Evolutionary conservation across 2,329 filamentous ascomycete species (phyloP).

Genomic region (Xylariales sp.): DNA sequence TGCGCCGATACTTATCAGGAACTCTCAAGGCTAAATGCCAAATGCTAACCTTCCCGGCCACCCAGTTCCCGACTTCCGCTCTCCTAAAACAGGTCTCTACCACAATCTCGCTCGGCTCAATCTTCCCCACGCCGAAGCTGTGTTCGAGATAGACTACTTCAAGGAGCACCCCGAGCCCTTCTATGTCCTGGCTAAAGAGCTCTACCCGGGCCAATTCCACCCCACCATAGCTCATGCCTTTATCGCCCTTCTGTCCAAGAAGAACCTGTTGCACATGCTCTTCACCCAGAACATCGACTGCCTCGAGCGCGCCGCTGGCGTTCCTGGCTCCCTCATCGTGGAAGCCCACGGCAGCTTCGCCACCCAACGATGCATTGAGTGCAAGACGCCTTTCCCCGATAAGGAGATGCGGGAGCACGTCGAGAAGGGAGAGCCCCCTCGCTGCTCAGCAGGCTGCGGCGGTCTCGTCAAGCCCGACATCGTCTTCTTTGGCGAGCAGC

Average conservation of each 20-base stretch:
- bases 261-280: conserved; percentile 73
- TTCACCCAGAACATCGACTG: conserved; percentile 99
- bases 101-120: conserved; percentile 83
- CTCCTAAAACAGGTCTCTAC: conserved; percentile 89
- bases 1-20: no score
- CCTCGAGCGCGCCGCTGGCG: conserved; percentile 80
- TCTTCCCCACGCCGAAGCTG: conserved; percentile 83
- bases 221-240: conserved; percentile 91
- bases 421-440: conserved; percentile 62
- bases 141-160: conserved; percentile 93
- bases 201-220: conserved; percentile 84
- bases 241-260: conserved; percentile 74
- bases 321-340: conserved; percentile 75
- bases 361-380: conserved; percentile 86
- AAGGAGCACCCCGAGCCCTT: conserved; percentile 80
- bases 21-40: no score
- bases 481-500: conserved; percentile 77
- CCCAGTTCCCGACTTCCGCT: conserved; percentile 87
- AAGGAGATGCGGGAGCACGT: conserved; percentile 71
- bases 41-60: neutral
- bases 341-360: conserved; percentile 97
- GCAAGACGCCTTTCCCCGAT: conserved; percentile 66
- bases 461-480: conserved; percentile 92
- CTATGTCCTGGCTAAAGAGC: conserved; percentile 85
- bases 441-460: conserved; percentile 60